Evolutionary conservation across 257 asterid species (phyloP), one percentile per base, ranked within the genome.

Genomic region (Agastache rugosa): DNA sequence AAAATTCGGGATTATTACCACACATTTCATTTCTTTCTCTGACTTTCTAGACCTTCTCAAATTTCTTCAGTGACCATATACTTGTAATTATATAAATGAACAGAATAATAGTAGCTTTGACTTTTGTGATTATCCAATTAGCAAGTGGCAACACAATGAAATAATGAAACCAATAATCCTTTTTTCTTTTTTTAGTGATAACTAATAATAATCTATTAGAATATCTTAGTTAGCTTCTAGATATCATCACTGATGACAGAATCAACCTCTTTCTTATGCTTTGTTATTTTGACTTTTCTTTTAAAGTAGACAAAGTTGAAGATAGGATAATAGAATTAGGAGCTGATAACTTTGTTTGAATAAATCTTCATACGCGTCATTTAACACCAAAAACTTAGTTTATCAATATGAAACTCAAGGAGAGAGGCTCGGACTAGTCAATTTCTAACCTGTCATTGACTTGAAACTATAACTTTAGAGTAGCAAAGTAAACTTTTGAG

Each of bases 21-120:
- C 39, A 17, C 0, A 14, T 15, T 16, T 62, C 53, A 56, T 72
- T 75, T 75, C 75, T 63, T 31, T 78, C 25, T 72, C 75, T 71
- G 83, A 78, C 78, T 70, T 75, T 39, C 65, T 59, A 79, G 61
- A 75, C 63, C 66, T 72, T 39, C 50, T 60, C 69, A 73, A 63
- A 29, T 48, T 29, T 53, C 59, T 67, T 34, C 15, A 25, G 54
- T 48, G 22, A 41, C 75, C 75, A 80, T 75, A 68, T 41, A 61
- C 35, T 37, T 58, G 35, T 71, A 77, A 78, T 75, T 77, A 54
- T 35, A 19, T n/a, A 69, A 63, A 73, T 50, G 20, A 51, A 15
- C 50, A 41, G 35, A 62, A 60, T 65, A 53, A 22, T 16, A 63
- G 23, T 19, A 77, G 66, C 70, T 53, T 81, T 82, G 86, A 82